Percentiles rank a stretch among this genome's conserved stretches.
Conservation (phyloP, 495 filamentous ascomycete genomes). For the Podospora tetraspora region DNA sequence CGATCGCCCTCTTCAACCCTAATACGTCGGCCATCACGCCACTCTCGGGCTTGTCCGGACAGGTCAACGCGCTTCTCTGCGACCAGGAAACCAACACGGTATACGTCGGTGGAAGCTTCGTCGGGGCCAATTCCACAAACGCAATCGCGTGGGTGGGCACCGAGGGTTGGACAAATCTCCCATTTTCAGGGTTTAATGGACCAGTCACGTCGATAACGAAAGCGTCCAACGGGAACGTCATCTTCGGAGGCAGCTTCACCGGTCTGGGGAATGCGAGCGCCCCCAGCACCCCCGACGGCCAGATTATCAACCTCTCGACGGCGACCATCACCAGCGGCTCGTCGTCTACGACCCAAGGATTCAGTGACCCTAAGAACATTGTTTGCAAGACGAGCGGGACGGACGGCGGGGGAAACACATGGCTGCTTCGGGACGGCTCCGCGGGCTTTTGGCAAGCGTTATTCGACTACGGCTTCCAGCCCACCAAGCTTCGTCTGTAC, state of each 20-base stretch:
- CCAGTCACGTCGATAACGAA: conserved; percentile 83
- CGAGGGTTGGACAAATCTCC: conserved; percentile 74
- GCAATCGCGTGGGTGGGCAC: conserved; percentile 75
- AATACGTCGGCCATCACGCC: conserved; percentile 60
- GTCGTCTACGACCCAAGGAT: conserved; percentile 56
- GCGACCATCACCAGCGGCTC: conserved; percentile 65
- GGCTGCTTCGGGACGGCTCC: conserved; percentile 74
- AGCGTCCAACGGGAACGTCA: conserved; percentile 70
- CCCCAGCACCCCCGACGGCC: conserved; percentile 53
- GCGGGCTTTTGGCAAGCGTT: conserved; percentile 80
- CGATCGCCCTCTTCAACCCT: conserved; percentile 75
- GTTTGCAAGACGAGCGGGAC: conserved; percentile 67
- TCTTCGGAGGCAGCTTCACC: conserved; percentile 90
- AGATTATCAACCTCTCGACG: conserved; percentile 77
- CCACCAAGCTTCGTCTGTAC: conserved; percentile 80
- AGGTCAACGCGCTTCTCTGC: conserved; percentile 75
- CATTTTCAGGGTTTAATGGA: conserved; percentile 92
- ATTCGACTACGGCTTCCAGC: conserved; percentile 74
- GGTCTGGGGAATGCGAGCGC: conserved; percentile 77
- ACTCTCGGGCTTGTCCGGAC: conserved; percentile 71
- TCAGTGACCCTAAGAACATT: conserved; percentile 74
- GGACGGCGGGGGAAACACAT: conserved; percentile 68
- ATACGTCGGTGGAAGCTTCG: conserved; percentile 86
- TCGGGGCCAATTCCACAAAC: conserved; percentile 73
- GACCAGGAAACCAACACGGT: conserved; percentile 78